phyloP scores from a whole-genome alignment of 2,329 filamentous ascomycete genomes.

The Diaporthe batatas region DNA sequence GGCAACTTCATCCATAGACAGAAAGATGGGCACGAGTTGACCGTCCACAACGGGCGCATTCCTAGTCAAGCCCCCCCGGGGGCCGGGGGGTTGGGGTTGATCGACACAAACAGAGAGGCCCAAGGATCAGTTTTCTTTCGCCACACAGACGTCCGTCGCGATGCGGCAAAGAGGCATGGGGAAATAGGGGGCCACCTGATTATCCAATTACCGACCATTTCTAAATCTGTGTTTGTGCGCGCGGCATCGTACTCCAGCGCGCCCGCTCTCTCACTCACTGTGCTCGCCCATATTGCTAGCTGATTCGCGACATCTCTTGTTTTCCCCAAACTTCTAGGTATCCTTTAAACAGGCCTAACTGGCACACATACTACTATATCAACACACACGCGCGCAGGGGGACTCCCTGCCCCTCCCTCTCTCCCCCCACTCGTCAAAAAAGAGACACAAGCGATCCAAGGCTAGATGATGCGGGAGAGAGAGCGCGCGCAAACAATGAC shows the following conservation, averaged over 20 bases:
- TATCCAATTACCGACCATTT: conserved; percentile 21
- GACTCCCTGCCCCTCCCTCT: neutral
- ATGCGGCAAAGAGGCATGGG: neutral
- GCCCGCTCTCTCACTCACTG: neutral
- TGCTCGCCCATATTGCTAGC: neutral
- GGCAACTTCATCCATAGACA: conserved; percentile 9
- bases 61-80: neutral
- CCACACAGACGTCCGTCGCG: neutral
- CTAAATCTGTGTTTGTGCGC: conserved; percentile 1
- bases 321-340: conserved; percentile 18
- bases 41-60: neutral
- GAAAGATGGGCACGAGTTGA: neutral
- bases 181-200: neutral
- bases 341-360: neutral
- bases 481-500: conserved; percentile 20
- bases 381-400: conserved; percentile 18
- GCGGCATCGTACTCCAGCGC: neutral
- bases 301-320: conserved; percentile 12
- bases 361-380: conserved; percentile 19
- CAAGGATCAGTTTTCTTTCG: neutral
- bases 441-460: conserved; percentile 10
- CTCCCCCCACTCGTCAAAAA: neutral
- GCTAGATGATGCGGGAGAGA: conserved; percentile 2
- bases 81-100: neutral
- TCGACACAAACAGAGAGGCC: neutral